These are phyloP conservation scores for Cordia subcordata DNA, from an alignment of 257 asterid genomes.

Conservation along the genomic window DNA sequence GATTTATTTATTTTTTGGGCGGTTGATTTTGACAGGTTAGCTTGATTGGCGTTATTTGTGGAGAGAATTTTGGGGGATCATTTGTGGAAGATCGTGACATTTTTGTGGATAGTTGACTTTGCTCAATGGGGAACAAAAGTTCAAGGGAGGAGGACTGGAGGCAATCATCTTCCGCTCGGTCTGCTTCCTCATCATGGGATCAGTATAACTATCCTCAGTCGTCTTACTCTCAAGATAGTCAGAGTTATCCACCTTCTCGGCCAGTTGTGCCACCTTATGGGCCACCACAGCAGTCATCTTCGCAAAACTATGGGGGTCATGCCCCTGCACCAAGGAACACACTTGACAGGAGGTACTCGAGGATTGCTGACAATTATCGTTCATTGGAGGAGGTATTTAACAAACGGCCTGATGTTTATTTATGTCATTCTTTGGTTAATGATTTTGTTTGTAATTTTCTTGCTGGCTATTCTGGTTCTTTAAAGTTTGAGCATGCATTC, in stretches of 20 bases:
- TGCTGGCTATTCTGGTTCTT: too few species aligned
- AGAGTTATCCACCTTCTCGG: slow-evolving; percentile 38
- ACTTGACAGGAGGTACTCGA: slow-evolving; percentile 79
- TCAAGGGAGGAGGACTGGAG: slow-evolving; percentile 56
- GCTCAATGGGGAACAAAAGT: slow-evolving; percentile 71
- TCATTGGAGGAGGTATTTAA: slow-evolving; percentile 81
- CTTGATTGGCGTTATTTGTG: slow-evolving; percentile 10
- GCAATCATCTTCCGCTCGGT: slow-evolving; percentile 41
- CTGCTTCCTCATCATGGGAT: slow-evolving; percentile 44
- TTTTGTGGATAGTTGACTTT: slow-evolving; percentile 26
- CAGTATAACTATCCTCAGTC: slow-evolving; percentile 39
- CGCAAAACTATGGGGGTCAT: slow-evolving; percentile 20
- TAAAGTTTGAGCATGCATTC: too few species aligned
- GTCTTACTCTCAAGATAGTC: slow-evolving; percentile 46
- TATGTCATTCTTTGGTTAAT: neutral
- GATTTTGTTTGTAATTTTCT: neutral
- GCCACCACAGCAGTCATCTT: slow-evolving; percentile 27
- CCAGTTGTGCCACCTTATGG: slow-evolving; percentile 37
- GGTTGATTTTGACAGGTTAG: slow-evolving; percentile 26
- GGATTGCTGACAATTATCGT: slow-evolving; percentile 80
- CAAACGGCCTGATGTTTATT: neutral
- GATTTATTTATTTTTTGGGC: slow-evolving; percentile 10
- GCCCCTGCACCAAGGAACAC: slow-evolving; percentile 35
- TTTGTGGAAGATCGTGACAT: slow-evolving; percentile 13
- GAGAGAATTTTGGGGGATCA: slow-evolving; percentile 2